Conservation (phyloP, 2,329 filamentous ascomycete genomes). For the Xylariales sp. region DNA sequence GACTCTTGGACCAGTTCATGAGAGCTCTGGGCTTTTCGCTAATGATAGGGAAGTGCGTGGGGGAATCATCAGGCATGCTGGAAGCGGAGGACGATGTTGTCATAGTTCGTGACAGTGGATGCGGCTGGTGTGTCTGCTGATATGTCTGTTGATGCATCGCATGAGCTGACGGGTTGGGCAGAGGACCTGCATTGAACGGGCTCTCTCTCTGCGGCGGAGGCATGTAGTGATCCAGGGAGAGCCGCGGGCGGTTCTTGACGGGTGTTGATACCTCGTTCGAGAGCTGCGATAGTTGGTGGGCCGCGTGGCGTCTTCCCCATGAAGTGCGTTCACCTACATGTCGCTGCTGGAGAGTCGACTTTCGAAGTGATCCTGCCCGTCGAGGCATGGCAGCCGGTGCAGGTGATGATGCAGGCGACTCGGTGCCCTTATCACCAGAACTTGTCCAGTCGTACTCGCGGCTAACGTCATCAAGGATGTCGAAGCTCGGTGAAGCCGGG, state of each 20-base stretch:
- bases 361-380: constrained; percentile 72
- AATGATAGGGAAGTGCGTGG: constrained; percentile 54
- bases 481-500: constrained; percentile 38
- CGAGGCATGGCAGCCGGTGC: constrained; percentile 56
- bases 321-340: constrained; percentile 60
- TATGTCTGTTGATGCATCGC: constrained; percentile 39
- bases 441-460: constrained; percentile 52
- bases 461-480: constrained; percentile 45
- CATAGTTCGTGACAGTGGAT: constrained; percentile 81
- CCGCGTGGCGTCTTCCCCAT: constrained; percentile 56
- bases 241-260: constrained; percentile 61
- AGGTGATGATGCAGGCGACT: constrained; percentile 39
- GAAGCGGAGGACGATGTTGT: constrained; percentile 84
- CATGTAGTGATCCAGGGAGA: constrained; percentile 75
- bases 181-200: constrained; percentile 52
- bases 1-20: constrained; percentile 66
- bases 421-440: constrained; percentile 23
- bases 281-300: constrained; percentile 48
- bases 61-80: constrained; percentile 66
- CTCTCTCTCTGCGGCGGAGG: constrained; percentile 60
- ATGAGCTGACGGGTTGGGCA: constrained; percentile 51
- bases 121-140: constrained; percentile 51
- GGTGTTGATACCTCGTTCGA: constrained; percentile 49
- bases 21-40: constrained; percentile 45
- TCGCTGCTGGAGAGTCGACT: constrained; percentile 83